Evolutionary conservation across 2,329 filamentous ascomycete species (phyloP).

Genomic region (Orbilia ellipsospora): DNA sequence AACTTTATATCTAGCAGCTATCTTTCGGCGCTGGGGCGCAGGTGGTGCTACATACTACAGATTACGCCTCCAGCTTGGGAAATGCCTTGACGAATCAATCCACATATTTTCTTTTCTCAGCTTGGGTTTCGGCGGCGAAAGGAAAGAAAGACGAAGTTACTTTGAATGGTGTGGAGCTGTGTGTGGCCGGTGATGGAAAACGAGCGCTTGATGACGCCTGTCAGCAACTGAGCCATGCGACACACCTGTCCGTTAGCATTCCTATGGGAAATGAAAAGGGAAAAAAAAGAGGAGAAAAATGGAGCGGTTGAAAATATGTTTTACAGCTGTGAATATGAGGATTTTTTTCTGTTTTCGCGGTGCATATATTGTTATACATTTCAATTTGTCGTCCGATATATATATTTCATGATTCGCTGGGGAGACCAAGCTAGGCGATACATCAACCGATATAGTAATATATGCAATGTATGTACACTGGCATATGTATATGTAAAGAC

Average conservation of each 20-base stretch:
- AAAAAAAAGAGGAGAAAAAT: not conserved
- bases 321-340: not conserved
- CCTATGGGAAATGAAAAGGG: not conserved
- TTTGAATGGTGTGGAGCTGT: slow-evolving; percentile 18
- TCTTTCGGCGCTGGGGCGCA: slow-evolving; percentile 31
- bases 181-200: slow-evolving; percentile 22
- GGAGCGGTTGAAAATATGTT: not conserved
- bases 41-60: not conserved
- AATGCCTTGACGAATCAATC: slow-evolving; percentile 25
- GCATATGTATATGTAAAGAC: slow-evolving; percentile 14
- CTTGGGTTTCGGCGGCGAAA: not conserved
- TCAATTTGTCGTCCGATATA: slow-evolving; percentile 10
- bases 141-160: not conserved
- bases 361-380: slow-evolving; percentile 15
- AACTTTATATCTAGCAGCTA: slow-evolving; percentile 9
- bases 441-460: too few species aligned
- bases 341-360: slow-evolving; percentile 1
- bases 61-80: not conserved
- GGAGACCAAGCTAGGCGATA: slow-evolving; percentile 2
- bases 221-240: slow-evolving; percentile 54
- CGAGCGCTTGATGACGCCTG: slow-evolving; percentile 55
- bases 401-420: slow-evolving; percentile 14
- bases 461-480: too few species aligned
- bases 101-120: slow-evolving; percentile 25
- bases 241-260: slow-evolving; percentile 40